Evolutionary conservation across 1,284 basidiomycete species (phyloP), one percentile per base, ranked within the genome.

Genomic region (Fomitopsis betulina): DNA sequence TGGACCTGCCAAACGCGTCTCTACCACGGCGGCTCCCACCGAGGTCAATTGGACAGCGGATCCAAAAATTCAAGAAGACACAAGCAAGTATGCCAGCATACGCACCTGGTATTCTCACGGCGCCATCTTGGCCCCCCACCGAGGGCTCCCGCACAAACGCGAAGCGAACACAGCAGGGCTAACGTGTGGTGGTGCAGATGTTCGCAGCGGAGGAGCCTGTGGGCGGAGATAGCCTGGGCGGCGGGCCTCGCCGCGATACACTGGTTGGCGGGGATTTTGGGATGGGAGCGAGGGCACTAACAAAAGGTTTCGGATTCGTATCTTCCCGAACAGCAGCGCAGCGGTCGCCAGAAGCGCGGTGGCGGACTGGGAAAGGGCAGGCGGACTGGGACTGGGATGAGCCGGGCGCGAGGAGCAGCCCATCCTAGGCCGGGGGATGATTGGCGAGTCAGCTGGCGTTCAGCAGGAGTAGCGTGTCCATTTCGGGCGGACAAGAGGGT

Each of bases 21-120:
- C 13, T 13, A 35, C 27, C 51, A 39, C 35, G 13, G 35, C 25
- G 27, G 52, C 45, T 47, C 45, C 45, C 45, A 47, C 45, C 25
- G 45, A 47, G 45, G 25, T 27, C 27, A 47, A 23, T 15, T 4
- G 15, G 45, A 43, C 3, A 25, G 13, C 25, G 3, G 25, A 8
- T 12, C 25, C 23, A 47, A 27, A 47, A 30, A 30, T 47, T 27
- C 45, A 30, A 25, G 42, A 25, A 15, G 45, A 15, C 35, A 12
- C 35, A 37, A 10, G 35, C 35, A 37, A 10, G 25, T 47, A 27
- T 6, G 23, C 15, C 21, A 27, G 23, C 42, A 25, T 47, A 47
- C 45, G 25, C 49, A 37, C 32, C 32, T 56, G 54, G 54, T 56
- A 30, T 49, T 56, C 54, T 17, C 54, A 56, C 54, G 54, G 43